phyloP scores from a whole-genome alignment of 306 rosid species.

The Dryas drummondii region DNA sequence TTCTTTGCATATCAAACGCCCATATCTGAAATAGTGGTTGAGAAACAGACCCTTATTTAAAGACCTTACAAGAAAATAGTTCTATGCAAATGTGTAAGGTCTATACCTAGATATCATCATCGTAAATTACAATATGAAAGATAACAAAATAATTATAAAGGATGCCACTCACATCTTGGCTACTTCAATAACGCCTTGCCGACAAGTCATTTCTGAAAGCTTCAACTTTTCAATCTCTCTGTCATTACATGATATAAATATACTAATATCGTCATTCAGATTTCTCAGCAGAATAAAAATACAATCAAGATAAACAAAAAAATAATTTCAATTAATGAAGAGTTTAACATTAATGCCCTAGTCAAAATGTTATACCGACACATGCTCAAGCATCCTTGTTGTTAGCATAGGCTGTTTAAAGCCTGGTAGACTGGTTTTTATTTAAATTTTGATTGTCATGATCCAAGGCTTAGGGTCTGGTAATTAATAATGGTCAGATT shows the following conservation, averaged over 20 bases:
- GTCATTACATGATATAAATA: conserved; percentile 32
- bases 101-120: not conserved
- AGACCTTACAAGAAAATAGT: not conserved
- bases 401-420: not conserved
- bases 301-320: conserved; percentile 10
- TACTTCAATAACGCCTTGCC: conserved; percentile 92
- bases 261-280: conserved; percentile 13
- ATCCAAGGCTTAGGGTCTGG: not conserved
- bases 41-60: not conserved
- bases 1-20: too few relatives aligned
- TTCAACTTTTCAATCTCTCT: conserved; percentile 95
- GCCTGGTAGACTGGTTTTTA: not conserved
- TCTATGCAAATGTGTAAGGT: not conserved
- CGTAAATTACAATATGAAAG: conserved; percentile 16
- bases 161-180: conserved; percentile 86
- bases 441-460: not conserved
- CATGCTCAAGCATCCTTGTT: not conserved
- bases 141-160: not conserved
- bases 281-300: not conserved
- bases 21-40: not conserved
- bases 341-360: not conserved
- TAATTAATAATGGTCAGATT: not conserved
- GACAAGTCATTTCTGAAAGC: conserved; percentile 90
- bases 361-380: not conserved
- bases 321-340: not conserved